Percentiles rank a stretch among this genome's conserved stretches.
phyloP scores from a whole-genome alignment of 257 asterid species.

The Sherardia arvensis region DNA sequence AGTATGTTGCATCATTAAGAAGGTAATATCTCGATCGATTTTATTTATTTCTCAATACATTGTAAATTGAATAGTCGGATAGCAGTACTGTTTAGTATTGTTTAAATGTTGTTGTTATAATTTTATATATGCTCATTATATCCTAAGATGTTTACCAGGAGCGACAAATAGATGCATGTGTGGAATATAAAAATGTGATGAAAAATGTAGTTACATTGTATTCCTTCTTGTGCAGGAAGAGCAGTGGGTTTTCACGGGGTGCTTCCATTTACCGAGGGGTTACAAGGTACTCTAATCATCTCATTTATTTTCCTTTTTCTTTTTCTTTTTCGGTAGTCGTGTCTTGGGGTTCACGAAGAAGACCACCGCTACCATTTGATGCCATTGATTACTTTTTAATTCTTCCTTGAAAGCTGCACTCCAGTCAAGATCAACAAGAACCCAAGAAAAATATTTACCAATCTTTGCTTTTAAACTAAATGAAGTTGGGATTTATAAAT shows the following conservation, averaged over 20 bases:
- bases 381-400: not conserved
- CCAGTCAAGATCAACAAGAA: not conserved
- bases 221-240: conserved; percentile 40
- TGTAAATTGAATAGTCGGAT: no score
- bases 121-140: no score
- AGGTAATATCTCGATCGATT: conserved; percentile 26
- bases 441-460: not conserved
- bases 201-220: not conserved
- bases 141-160: no score
- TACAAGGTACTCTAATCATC: conserved; percentile 47
- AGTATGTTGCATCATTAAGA: conserved; percentile 77
- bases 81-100: no score
- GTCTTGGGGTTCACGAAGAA: not conserved
- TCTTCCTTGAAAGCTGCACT: not conserved
- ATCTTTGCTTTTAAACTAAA: no score
- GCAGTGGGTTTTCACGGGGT: conserved; percentile 94
- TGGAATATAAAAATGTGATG: not conserved
- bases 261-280: conserved; percentile 91
- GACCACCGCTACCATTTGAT: not conserved
- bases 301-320: not conserved
- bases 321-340: not conserved
- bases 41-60: no score
- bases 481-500: not conserved
- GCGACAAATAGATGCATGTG: conserved; percentile 4
- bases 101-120: no score